Conservation (phyloP, 805 yeast species). For the Wickerhamomyces canadensis region DNA sequence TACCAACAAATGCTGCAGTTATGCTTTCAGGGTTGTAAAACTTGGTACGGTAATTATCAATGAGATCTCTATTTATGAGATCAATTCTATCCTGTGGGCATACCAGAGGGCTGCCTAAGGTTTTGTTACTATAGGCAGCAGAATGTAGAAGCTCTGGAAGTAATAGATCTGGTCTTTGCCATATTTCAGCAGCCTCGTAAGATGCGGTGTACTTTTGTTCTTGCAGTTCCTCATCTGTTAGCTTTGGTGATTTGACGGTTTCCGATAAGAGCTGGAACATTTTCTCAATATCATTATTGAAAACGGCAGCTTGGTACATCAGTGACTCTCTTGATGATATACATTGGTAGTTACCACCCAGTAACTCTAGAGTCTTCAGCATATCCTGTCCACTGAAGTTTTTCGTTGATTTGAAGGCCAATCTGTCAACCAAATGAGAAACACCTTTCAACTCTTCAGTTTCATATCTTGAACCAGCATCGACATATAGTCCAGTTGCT, state of each 20-base stretch:
- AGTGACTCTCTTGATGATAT: constrained; percentile 88
- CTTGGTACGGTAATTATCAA: constrained; percentile 54
- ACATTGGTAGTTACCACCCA: constrained; percentile 95
- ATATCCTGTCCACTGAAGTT: constrained; percentile 57
- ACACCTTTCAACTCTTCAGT: constrained; percentile 55
- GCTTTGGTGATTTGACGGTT: constrained; percentile 66
- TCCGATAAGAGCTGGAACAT: constrained; percentile 76
- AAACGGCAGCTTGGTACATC: constrained; percentile 92
- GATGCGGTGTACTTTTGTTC: constrained; percentile 70
- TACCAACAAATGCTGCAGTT: constrained; percentile 86
- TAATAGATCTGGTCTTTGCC: constrained; percentile 76
- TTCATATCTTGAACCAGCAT: constrained; percentile 90
- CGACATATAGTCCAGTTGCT: constrained; percentile 82
- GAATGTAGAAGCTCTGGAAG: constrained; percentile 88
- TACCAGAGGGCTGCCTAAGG: constrained; percentile 81
- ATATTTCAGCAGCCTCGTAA: constrained; percentile 79
- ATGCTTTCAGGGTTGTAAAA: constrained; percentile 76
- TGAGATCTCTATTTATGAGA: constrained; percentile 43
- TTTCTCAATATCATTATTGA: constrained; percentile 73
- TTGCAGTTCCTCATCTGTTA: constrained; percentile 63
- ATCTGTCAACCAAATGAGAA: constrained; percentile 77
- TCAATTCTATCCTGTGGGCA: constrained; percentile 71
- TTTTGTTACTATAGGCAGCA: constrained; percentile 66
- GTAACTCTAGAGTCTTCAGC: constrained; percentile 65
- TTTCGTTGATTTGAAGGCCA: constrained; percentile 74